Evolutionary conservation across 371 early-diverging fungal species (phyloP).

Genomic region (Actinomucor elegans): DNA sequence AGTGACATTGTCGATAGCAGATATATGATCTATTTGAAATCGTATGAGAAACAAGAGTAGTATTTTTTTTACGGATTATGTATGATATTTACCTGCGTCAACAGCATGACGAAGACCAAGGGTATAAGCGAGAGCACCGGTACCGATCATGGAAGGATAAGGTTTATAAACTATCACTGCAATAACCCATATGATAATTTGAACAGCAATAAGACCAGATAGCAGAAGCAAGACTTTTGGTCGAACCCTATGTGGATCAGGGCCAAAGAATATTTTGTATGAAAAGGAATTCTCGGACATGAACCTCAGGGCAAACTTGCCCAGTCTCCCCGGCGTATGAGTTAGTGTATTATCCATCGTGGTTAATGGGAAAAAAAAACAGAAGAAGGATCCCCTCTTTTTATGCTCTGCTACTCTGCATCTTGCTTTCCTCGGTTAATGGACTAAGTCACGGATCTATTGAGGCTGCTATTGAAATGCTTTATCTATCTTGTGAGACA

Average conservation of each 20-base stretch:
- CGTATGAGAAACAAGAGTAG: no score
- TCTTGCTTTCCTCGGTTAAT: no score
- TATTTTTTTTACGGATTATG: background rate
- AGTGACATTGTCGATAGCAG: slow-evolving; percentile 75
- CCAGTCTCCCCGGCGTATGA: slow-evolving; percentile 14
- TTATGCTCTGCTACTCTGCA: no score
- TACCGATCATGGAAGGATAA: slow-evolving; percentile 50
- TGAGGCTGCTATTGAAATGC: no score
- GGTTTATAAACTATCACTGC: slow-evolving; percentile 31
- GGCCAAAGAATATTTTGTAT: slow-evolving; percentile 39
- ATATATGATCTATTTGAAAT: slow-evolving; percentile 56
- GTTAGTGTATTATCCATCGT: no score
- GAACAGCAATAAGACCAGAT: slow-evolving; percentile 28
- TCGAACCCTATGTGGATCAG: slow-evolving; percentile 36
- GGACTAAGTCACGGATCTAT: no score
- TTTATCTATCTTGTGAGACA: no score
- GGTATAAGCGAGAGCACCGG: slow-evolving; percentile 60
- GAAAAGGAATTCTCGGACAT: slow-evolving; percentile 27
- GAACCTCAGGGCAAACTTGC: slow-evolving; percentile 19
- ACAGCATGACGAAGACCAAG: slow-evolving; percentile 71
- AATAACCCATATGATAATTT: slow-evolving; percentile 48
- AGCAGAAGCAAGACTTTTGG: slow-evolving; percentile 30
- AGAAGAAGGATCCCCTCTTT: no score
- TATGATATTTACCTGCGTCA: slow-evolving; percentile 54
- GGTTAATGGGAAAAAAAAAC: no score